Evolutionary conservation across 2,329 filamentous ascomycete genomes (phyloP), one percentile per base, ranked within the genome.

Genomic region (Rosellinia necatrix): DNA sequence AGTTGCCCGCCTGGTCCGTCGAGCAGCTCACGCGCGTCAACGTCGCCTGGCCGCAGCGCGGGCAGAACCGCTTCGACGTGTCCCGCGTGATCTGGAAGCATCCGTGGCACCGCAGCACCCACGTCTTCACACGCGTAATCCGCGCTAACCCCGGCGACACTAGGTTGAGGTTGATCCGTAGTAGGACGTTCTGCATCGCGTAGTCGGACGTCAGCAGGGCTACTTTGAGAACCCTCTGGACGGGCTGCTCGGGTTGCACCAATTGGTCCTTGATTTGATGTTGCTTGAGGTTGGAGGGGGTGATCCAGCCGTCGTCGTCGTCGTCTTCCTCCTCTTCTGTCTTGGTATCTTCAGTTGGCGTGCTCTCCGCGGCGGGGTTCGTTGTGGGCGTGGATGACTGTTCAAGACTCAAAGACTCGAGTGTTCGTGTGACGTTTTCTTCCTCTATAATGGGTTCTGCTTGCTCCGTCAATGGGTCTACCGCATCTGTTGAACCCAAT

Each of bases 191-290:
- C 76, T 97, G 93, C 91, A 99, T 96, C 52, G 94, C 93, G 75
- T 90, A 97, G 78, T 99, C 94, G 53, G 89, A 92, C 1, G 94
- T 97, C 69, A 97, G 88, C 40, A 93, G 87, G n/a, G 92, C 93
- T 13, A 90, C 91, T 73, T 96, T 88, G 65, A 97, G 88, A 10
- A 84, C 85, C 59, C 83, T 83, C 30, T 83, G 79, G 50, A 84
- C 79, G 1, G 80, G 71, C 56, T 78, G 72, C 44, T 80, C 74
- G 35, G 80, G 74, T 17, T 77, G 72, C 1, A 78, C 75, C 19
- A 77, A 74, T 22, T 73, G 71, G 65, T 93, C 87, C 70, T 86
- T 83, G 56, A 83, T 84, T 76, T 94, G 89, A 70, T 91, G 88
- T 70, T 91, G 89, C 71, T 91, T 90, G 63, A 99, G 82, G 75